Percentiles rank a stretch among this genome's conserved stretches.
Conservation (phyloP, 148 eudicot species). For the Rhododendron simsii region DNA sequence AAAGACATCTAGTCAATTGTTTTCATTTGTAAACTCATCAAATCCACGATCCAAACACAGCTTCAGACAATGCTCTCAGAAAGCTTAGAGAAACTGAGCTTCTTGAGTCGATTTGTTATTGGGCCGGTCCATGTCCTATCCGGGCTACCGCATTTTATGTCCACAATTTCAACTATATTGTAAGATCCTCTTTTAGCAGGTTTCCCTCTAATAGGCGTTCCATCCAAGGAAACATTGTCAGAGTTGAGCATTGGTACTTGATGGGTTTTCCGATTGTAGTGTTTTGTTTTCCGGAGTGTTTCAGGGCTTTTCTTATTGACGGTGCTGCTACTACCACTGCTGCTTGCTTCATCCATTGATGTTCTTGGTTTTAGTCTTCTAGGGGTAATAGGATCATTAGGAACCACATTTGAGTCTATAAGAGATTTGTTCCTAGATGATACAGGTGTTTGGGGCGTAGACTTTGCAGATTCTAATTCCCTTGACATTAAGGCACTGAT, state of each 20-base stretch:
- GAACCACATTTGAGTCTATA: slow-evolving; percentile 8
- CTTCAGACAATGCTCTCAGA: slow-evolving; percentile 38
- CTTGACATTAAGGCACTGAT: slow-evolving; percentile 71
- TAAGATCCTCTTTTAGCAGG: slow-evolving; percentile 36
- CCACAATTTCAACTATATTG: slow-evolving; percentile 68
- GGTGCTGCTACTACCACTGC: slow-evolving; percentile 25
- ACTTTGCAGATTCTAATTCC: slow-evolving; percentile 48
- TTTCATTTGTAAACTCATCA: not conserved
- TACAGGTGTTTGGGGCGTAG: slow-evolving; percentile 21
- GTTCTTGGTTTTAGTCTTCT: slow-evolving; percentile 37
- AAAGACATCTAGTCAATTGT: not conserved
- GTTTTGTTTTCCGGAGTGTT: slow-evolving; percentile 28
- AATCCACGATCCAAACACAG: not conserved
- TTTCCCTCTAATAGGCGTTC: slow-evolving; percentile 55
- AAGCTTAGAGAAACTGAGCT: slow-evolving; percentile 71
- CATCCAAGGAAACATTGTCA: slow-evolving; percentile 53
- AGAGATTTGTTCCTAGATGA: slow-evolving; percentile 16
- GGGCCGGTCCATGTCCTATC: slow-evolving; percentile 33
- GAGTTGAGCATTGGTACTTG: slow-evolving; percentile 62
- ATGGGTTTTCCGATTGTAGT: slow-evolving; percentile 28
- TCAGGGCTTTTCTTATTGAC: slow-evolving; percentile 33
- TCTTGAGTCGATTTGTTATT: slow-evolving; percentile 51
- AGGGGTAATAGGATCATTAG: slow-evolving; percentile 21
- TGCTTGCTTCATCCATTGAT: slow-evolving; percentile 49
- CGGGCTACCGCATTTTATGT: slow-evolving; percentile 57